Evolutionary conservation across 2,329 filamentous ascomycete genomes (phyloP).

Genomic region (Neonectria hederae): DNA sequence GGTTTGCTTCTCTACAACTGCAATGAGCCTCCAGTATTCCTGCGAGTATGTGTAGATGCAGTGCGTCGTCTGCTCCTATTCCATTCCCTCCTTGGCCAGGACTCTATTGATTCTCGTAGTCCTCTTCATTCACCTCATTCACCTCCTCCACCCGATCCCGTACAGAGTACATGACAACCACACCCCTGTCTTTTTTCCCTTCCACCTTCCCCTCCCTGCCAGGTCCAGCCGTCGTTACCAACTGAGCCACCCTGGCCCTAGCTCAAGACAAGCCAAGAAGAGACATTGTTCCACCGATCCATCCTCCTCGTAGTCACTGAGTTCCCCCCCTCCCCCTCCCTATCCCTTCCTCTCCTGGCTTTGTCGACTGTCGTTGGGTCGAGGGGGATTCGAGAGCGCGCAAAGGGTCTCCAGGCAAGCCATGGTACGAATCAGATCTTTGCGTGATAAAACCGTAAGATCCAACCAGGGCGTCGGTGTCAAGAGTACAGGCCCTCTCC

Average conservation of each 20-base stretch:
- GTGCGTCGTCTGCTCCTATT: background rate
- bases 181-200: constrained; percentile 14
- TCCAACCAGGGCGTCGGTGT: constrained; percentile 9
- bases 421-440: constrained; percentile 15
- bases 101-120: background rate
- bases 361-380: constrained; percentile 7
- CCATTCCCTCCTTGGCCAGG: background rate
- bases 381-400: constrained; percentile 9
- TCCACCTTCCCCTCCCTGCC: constrained; percentile 19
- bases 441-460: constrained; percentile 11
- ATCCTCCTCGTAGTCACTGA: constrained; percentile 12
- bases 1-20: constrained; percentile 8
- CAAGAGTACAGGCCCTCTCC: constrained; percentile 7
- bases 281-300: constrained; percentile 20
- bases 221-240: constrained; percentile 24
- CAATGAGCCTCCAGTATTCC: background rate
- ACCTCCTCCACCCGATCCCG: background rate
- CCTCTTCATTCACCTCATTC: background rate
- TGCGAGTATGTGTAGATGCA: constrained; percentile 15
- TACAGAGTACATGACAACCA: constrained; percentile 2
- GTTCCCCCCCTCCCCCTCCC: constrained; percentile 4
- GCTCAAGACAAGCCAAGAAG: constrained; percentile 26
- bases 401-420: constrained; percentile 6
- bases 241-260: constrained; percentile 25
- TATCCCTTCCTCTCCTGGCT: constrained; percentile 1